phyloP scores from a whole-genome alignment of 768 basidiomycete species.

The Xerocomellus intermedius region DNA sequence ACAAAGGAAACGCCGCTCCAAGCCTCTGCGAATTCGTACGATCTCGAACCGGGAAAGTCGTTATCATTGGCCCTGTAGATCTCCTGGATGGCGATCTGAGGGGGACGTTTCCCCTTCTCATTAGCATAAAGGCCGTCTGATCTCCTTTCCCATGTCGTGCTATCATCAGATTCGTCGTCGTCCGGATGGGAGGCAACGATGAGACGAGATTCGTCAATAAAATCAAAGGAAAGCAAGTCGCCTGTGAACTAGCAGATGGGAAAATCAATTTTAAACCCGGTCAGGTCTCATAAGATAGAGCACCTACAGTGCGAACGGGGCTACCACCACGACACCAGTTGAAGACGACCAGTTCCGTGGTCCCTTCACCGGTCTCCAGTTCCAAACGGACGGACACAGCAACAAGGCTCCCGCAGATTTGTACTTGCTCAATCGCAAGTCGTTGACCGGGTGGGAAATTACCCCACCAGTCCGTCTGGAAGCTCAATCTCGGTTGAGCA shows the following conservation, averaged over 20 bases:
- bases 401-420: slow-evolving; percentile 26
- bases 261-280: not conserved
- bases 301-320: slow-evolving; percentile 28
- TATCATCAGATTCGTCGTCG: slow-evolving; percentile 33
- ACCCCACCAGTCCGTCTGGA: slow-evolving; percentile 37
- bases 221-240: slow-evolving; percentile 33
- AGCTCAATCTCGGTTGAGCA: slow-evolving; percentile 25
- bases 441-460: slow-evolving; percentile 32
- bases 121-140: slow-evolving; percentile 32
- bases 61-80: slow-evolving; percentile 14
- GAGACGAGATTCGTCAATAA: slow-evolving; percentile 27
- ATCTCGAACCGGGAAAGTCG: slow-evolving; percentile 13
- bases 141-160: slow-evolving; percentile 27
- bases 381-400: slow-evolving; percentile 30
- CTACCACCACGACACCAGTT: slow-evolving; percentile 30
- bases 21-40: slow-evolving; percentile 53
- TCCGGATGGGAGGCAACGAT: slow-evolving; percentile 31
- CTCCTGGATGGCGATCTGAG: slow-evolving; percentile 27
- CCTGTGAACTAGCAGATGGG: slow-evolving; percentile 21
- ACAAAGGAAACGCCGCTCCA: slow-evolving; percentile 47
- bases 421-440: slow-evolving; percentile 29
- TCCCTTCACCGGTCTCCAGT: slow-evolving; percentile 33
- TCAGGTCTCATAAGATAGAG: not conserved
- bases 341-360: slow-evolving; percentile 30
- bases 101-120: slow-evolving; percentile 33